Evolutionary conservation across 495 filamentous ascomycete species (phyloP), one percentile per base, ranked within the genome.

Genomic region (Hyaloscypha bicolor): DNA sequence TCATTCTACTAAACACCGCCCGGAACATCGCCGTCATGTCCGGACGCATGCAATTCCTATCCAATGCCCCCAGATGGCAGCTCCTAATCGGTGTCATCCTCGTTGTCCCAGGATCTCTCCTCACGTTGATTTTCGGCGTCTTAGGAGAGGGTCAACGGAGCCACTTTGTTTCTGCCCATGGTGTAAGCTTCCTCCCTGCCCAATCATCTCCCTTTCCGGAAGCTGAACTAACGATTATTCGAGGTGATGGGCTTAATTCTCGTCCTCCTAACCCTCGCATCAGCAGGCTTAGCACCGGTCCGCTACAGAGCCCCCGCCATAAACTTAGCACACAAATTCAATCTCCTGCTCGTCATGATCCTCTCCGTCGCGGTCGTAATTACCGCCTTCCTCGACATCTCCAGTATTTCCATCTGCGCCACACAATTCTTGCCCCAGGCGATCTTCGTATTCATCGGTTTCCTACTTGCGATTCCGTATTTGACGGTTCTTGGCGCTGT

Each of bases 371-470:
- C 32, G 9, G 45, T 31, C 14, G 14, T 55, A n/a, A 51, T 63
- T 4, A 63, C 62, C 6, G 62, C 42, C 19, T 63, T 63, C 62
- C 42, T 63, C 19, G 62, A 63, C 33, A 22, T 63, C 42, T 55
- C 45, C 16, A 63, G 42, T 16, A 63, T 63, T 42, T 63, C 62
- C 11, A 32, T n/a, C 45, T 63, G 62, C 33, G 16, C 53, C n/a
- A 53, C 53, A 2, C 62, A 63, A 21, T 33, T 25, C 22, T 9
- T 63, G 19, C 62, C 62, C 2, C 62, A 63, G 33, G 42, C 33
- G 12, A 32, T 55, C 6, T 63, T 63, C 30, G 62, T 63, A 6
- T 42, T 52, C 14, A 48, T 48, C 4, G 62, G 62, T 5, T 53
- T 63, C 42, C 35, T 63, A 4, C 32, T 63, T 16, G 42, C 62